Conservation (phyloP, 257 asterid species). For the Avicennia marina region DNA sequence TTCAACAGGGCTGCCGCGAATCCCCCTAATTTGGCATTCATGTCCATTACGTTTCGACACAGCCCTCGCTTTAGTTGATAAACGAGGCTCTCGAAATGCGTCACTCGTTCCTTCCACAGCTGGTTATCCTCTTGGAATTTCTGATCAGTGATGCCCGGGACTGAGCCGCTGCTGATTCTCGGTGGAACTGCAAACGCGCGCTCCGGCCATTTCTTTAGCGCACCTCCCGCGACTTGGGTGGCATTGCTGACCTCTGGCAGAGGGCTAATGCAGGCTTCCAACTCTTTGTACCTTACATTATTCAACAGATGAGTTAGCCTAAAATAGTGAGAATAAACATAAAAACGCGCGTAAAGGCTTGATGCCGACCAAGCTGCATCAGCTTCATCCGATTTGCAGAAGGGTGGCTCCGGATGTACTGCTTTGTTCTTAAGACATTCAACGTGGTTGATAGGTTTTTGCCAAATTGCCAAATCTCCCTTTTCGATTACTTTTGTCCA, state of each 20-base stretch:
- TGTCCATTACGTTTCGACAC: slow-evolving; percentile 82
- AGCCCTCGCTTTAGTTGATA: slow-evolving; percentile 48
- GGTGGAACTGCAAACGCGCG: slow-evolving; percentile 81
- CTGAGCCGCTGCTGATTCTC: slow-evolving; percentile 62
- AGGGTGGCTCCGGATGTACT: slow-evolving; percentile 27
- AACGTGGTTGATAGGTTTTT: slow-evolving; percentile 70
- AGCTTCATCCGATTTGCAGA: slow-evolving; percentile 53
- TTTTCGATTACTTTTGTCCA: slow-evolving; percentile 83
- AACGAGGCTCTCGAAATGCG: slow-evolving; percentile 49
- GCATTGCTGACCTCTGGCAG: slow-evolving; percentile 58
- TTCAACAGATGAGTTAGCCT: neutral
- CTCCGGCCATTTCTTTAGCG: slow-evolving; percentile 76
- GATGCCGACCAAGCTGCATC: slow-evolving; percentile 66
- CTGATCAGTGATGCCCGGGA: slow-evolving; percentile 51
- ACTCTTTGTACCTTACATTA: slow-evolving; percentile 59
- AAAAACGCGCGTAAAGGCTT: neutral
- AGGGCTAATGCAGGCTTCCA: slow-evolving; percentile 84
- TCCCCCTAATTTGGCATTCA: slow-evolving; percentile 87
- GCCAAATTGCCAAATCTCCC: slow-evolving; percentile 82
- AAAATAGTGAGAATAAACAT: no score
- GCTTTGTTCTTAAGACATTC: slow-evolving; percentile 44
- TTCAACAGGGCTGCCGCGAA: slow-evolving; percentile 70
- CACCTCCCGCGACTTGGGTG: slow-evolving; percentile 77
- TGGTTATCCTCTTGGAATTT: slow-evolving; percentile 56
- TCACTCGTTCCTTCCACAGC: slow-evolving; percentile 53